These are phyloP conservation scores for Agrocybe praecox DNA, from an alignment of 768 basidiomycete genomes.

Conservation along the genomic window DNA sequence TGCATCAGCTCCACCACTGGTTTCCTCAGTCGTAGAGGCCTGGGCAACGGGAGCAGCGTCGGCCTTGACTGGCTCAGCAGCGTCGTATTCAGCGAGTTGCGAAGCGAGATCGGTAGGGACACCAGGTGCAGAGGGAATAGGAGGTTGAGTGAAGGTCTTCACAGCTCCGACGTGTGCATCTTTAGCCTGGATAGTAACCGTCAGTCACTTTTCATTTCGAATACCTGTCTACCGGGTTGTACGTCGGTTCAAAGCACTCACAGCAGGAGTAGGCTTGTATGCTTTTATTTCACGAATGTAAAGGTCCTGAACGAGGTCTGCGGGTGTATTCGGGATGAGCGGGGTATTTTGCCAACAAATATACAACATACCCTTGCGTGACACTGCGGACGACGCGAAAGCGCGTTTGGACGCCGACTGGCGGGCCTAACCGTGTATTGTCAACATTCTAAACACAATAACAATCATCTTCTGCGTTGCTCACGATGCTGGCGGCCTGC, in stretches of 20 bases:
- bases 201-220: background rate
- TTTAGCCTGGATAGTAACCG: slow-evolving; percentile 63
- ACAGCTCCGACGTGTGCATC: slow-evolving; percentile 90
- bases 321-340: slow-evolving; percentile 43
- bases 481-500: slow-evolving; percentile 54
- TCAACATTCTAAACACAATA: background rate
- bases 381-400: slow-evolving; percentile 60
- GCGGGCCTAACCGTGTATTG: slow-evolving; percentile 44
- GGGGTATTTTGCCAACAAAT: slow-evolving; percentile 13
- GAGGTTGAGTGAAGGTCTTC: slow-evolving; percentile 78
- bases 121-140: slow-evolving; percentile 71
- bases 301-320: slow-evolving; percentile 92
- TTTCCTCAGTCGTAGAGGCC: slow-evolving; percentile 38
- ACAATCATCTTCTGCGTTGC: slow-evolving; percentile 19
- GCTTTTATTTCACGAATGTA: slow-evolving; percentile 89
- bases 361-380: slow-evolving; percentile 62
- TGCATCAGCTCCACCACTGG: slow-evolving; percentile 65
- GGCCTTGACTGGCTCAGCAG: slow-evolving; percentile 66
- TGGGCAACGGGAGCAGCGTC: slow-evolving; percentile 35
- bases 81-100: slow-evolving; percentile 86
- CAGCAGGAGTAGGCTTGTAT: slow-evolving; percentile 78
- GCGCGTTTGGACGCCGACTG: slow-evolving; percentile 51
- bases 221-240: background rate
- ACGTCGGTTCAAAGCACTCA: slow-evolving; percentile 42
- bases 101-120: slow-evolving; percentile 86